These are phyloP conservation scores for Pythium rhizo-oryzae DNA, from an alignment of 352 stramenopile species.

Conservation along the genomic window DNA sequence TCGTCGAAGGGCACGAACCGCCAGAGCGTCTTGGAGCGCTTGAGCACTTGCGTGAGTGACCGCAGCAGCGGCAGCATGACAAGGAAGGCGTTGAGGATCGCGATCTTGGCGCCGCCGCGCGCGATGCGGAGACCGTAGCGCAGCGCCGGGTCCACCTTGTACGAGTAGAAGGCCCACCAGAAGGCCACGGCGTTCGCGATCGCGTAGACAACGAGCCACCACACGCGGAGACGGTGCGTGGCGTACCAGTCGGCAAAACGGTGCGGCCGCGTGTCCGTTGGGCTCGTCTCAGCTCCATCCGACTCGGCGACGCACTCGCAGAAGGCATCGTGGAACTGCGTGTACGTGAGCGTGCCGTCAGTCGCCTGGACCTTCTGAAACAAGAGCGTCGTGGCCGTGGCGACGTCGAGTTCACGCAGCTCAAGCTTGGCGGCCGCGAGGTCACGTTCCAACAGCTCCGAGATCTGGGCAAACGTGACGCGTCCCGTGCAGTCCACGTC, in stretches of 20 bases:
- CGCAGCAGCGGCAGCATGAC: constrained; percentile 14
- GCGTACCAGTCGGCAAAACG: constrained; percentile 8
- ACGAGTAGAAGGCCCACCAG: constrained; percentile 10
- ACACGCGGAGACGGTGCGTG: constrained; percentile 2
- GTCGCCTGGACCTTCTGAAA: background rate
- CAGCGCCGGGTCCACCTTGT: constrained; percentile 14
- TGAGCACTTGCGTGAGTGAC: constrained; percentile 7
- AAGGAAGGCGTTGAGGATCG: constrained; percentile 14
- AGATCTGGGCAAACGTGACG: constrained; percentile 1
- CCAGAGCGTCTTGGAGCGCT: constrained; percentile 8
- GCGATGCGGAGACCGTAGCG: constrained; percentile 8
- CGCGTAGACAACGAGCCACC: constrained; percentile 3
- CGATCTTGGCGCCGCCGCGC: constrained; percentile 8
- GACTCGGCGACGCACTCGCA: background rate
- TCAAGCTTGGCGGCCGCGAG: background rate
- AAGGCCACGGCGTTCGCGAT: constrained; percentile 16
- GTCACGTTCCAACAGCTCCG: background rate
- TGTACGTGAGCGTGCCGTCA: background rate
- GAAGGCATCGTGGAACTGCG: constrained; percentile 3
- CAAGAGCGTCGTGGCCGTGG: background rate
- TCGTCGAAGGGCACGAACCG: constrained; percentile 12
- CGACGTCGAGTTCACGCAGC: background rate
- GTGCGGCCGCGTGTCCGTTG: background rate
- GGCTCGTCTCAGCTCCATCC: too few relatives aligned
- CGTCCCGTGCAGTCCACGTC: background rate